Base-by-base conservation (phyloP, 1,284 basidiomycete species). In the Peniophora sp. region DNA sequence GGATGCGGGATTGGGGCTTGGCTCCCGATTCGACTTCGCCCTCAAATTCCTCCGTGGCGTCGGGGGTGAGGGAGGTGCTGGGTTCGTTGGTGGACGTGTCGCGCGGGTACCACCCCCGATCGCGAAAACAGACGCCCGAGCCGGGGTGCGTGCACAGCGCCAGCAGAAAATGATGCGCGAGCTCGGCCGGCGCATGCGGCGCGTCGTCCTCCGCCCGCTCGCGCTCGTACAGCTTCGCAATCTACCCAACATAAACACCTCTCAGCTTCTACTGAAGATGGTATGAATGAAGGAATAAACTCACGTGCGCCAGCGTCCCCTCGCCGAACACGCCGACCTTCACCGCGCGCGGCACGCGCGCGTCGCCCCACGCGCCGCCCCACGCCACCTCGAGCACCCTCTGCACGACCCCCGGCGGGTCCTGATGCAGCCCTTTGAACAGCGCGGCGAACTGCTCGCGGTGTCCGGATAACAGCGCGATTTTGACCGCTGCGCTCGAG, bases 31-130 rank as follows among this genome's bases (percentile, higher is more conserved):
- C 6, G 6, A 32, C 27, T 32, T 6, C 27, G 6, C 5, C 12
- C 5, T 32, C 27, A 12, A 6, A 5, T 12, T 32, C 27, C 6
- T 32, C 27, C 5, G 27, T 12, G 27, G 12, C 27, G 12, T 32
- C 27, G 27, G 5, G 27, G 6, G 27, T 6, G 5, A 12, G 27
- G 5, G 5, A 12, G 5, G 27, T 12, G 27, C 5, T 12, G 27
- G 27, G 12, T 6, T 32, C 27, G 46, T 5, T 15, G 17, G 47
- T 6, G 50, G 54, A 74, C 1, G 66, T 63, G 58, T 83, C 79
- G 2, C 89, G 80, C 2, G 83, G 83, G 61, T 97, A 97, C 94
- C 94, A 97, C 1, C 93, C 94, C 14, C 81, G 76, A 62, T 96
- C 92, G 46, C 74, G 78, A 67, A 96, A 97, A 63, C 93, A 97